Percentiles rank a stretch among this genome's conserved stretches.
phyloP scores from a whole-genome alignment of 345 rosid genomes.

The Stellera chamaejasme region DNA sequence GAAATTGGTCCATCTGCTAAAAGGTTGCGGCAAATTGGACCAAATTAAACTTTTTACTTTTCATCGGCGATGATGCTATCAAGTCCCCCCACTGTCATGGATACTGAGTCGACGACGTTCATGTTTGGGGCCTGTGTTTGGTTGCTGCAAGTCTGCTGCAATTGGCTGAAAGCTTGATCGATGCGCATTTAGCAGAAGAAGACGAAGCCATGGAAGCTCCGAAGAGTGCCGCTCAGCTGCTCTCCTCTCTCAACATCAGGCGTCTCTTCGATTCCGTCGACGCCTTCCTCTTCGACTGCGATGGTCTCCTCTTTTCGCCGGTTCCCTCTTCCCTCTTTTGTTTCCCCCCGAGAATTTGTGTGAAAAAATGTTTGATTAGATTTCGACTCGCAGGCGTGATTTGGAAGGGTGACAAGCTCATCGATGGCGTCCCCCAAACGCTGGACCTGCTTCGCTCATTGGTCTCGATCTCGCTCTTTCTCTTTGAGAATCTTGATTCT shows the following conservation, averaged over 20 bases:
- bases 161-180: too few relatives aligned
- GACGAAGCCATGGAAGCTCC: not conserved
- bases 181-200: too few relatives aligned
- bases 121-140: too few relatives aligned
- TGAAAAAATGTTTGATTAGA: not conserved
- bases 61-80: too few relatives aligned
- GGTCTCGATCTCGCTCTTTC: constrained; percentile 15
- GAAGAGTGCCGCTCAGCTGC: constrained; percentile 23
- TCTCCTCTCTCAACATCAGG: constrained; percentile 25
- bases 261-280: constrained; percentile 51
- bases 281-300: constrained; percentile 71
- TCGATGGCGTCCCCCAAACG: constrained; percentile 59
- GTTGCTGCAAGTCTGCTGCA: too few relatives aligned
- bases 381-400: constrained; percentile 54
- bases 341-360: not conserved
- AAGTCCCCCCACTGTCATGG: too few relatives aligned
- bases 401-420: constrained; percentile 81
- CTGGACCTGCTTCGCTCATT: constrained; percentile 68
- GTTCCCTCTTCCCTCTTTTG: not conserved
- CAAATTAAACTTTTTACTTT: too few relatives aligned
- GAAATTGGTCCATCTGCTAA: too few relatives aligned
- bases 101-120: too few relatives aligned
- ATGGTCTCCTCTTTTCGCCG: constrained; percentile 23
- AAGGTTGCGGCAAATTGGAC: too few relatives aligned
- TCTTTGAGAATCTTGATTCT: not conserved